phyloP scores from a whole-genome alignment of 176 grass and related monocot genomes.

The bread wheat (Triticum aestivum) region IWGSC_CS_RefSeq_v2.1 NC_057795.1:454250365-454250864 shows the following conservation, averaged over 20 bases:
- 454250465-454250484: background rate
- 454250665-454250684: background rate
- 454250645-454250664: background rate
- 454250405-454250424: background rate
- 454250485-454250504: background rate
- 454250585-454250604: background rate
- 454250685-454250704: too few species aligned
- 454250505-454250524: background rate
- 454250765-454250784: too few species aligned
- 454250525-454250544: background rate
- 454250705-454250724: too few species aligned
- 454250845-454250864: too few species aligned
- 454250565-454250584: background rate
- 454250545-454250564: background rate
- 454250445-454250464: background rate
- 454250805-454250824: too few species aligned
- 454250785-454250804: too few species aligned
- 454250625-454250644: background rate
- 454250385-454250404: constrained; percentile 83
- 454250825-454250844: too few species aligned
- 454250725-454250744: too few species aligned
- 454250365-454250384: constrained; percentile 93
- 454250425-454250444: background rate
- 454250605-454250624: background rate
- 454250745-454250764: too few species aligned